These are phyloP conservation scores for Dictyostelium gargantuum DNA, from an alignment of 208 protist genomes.

Conservation along the genomic window DNA sequence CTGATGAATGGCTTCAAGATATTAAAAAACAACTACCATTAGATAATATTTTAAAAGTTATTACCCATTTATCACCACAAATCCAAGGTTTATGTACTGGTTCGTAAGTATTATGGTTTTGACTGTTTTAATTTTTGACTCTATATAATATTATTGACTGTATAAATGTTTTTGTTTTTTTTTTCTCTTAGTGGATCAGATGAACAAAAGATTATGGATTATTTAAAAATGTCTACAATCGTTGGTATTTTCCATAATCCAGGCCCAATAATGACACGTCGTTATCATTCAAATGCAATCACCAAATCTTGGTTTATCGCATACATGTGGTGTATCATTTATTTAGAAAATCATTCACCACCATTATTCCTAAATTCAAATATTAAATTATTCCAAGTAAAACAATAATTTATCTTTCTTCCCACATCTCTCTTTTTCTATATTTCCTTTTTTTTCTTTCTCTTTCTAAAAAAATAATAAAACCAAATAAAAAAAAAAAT, in stretches of 20 bases:
- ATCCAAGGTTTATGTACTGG: slow-evolving; percentile 34
- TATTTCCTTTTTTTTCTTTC: too few species aligned
- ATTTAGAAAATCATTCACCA: slow-evolving; percentile 69
- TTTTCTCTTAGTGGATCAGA: background rate
- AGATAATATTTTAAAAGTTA: slow-evolving; percentile 70
- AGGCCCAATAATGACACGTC: slow-evolving; percentile 86
- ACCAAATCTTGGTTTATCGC: slow-evolving; percentile 87
- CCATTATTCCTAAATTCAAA: slow-evolving; percentile 24
- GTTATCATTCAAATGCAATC: slow-evolving; percentile 82
- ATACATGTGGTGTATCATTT: slow-evolving; percentile 89
- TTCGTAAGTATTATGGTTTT: slow-evolving; percentile 25
- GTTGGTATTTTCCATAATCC: slow-evolving; percentile 88
- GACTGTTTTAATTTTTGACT: background rate
- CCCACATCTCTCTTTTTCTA: too few species aligned
- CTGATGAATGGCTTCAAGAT: slow-evolving; percentile 59
- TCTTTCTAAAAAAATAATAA: too few species aligned
- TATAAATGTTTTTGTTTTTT: background rate
- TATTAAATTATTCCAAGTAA: slow-evolving; percentile 54
- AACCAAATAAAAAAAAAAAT: too few species aligned
- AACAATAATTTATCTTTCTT: slow-evolving; percentile 23
- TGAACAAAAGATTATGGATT: slow-evolving; percentile 73
- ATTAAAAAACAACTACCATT: slow-evolving; percentile 66
- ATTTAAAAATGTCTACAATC: slow-evolving; percentile 82
- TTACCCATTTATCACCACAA: slow-evolving; percentile 74
- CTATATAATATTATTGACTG: background rate